A percentile compares a stretch with the other conserved stretches of the same genome.
Evolutionary conservation across 2,329 filamentous ascomycete species (phyloP).

Genomic region (Pestalotiopsis sp.): DNA sequence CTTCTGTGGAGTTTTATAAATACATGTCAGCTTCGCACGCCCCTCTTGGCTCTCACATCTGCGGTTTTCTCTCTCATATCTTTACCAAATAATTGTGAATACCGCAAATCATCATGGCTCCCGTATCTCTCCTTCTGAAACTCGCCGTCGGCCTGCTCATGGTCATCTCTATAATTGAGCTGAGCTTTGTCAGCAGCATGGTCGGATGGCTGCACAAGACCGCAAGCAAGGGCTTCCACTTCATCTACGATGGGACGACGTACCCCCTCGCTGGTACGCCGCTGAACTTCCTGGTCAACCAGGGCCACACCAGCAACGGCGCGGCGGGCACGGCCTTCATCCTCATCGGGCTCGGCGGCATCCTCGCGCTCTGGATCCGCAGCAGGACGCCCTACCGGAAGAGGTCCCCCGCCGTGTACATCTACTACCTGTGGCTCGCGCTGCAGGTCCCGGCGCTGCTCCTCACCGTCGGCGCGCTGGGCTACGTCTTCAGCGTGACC

Average conservation of each 20-base stretch:
- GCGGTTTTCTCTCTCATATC: neutral
- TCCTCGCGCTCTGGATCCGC: constrained; percentile 32
- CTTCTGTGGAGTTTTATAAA: neutral
- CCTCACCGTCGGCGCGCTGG: constrained; percentile 38
- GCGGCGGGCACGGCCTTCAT: constrained; percentile 41
- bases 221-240: constrained; percentile 28
- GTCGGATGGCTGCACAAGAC: constrained; percentile 39
- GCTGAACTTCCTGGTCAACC: constrained; percentile 36
- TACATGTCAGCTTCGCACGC: neutral
- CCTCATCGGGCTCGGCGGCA: constrained; percentile 35
- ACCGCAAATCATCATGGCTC: neutral
- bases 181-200: constrained; percentile 40
- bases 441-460: constrained; percentile 36
- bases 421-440: constrained; percentile 38
- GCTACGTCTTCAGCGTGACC: constrained; percentile 38
- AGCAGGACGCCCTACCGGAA: constrained; percentile 20
- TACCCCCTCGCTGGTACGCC: constrained; percentile 34
- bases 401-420: constrained; percentile 11
- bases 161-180: constrained; percentile 39
- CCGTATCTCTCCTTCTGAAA: constrained; percentile 20
- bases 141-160: constrained; percentile 34
- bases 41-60: neutral
- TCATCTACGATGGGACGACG: constrained; percentile 24
- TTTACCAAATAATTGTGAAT: neutral
- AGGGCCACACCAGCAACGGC: constrained; percentile 44